A percentile compares a stretch with the other conserved stretches of the same genome.
phyloP scores from a whole-genome alignment of 805 yeast genomes.

The Myxozyma geophila region DNA sequence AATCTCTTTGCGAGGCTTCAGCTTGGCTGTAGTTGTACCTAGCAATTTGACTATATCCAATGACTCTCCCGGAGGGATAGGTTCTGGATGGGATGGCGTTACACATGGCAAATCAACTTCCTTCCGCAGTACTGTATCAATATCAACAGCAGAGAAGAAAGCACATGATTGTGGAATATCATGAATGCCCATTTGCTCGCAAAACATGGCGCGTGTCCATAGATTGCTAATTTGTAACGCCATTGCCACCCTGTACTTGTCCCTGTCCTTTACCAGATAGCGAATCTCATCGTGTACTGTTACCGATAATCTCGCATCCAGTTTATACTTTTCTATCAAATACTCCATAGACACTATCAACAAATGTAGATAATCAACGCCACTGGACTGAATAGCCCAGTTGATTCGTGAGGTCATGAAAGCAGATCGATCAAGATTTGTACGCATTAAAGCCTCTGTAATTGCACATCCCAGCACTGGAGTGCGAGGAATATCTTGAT shows the following conservation, averaged over 20 bases:
- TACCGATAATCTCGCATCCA: conserved; percentile 77
- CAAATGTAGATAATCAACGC: conserved; percentile 92
- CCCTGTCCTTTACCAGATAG: conserved; percentile 72
- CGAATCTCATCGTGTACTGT: conserved; percentile 97
- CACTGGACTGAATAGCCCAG: conserved; percentile 98
- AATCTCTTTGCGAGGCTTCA: conserved; percentile 7
- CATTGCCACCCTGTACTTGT: conserved; percentile 75
- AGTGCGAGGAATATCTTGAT: conserved; percentile 76
- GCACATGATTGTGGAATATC: conserved; percentile 96
- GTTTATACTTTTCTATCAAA: conserved; percentile 61
- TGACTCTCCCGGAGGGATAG: conserved; percentile 81
- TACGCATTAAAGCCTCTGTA: conserved; percentile 75
- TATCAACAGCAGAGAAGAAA: conserved; percentile 90
- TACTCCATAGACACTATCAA: conserved; percentile 87
- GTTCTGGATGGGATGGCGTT: conserved; percentile 79
- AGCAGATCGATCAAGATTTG: conserved; percentile 64
- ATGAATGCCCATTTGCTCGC: conserved; percentile 85
- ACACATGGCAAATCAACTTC: conserved; percentile 91
- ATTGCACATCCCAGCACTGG: conserved; percentile 94
- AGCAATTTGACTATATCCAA: conserved; percentile 55
- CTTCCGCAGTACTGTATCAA: conserved; percentile 84
- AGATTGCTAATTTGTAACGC: conserved; percentile 85
- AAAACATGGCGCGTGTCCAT: conserved; percentile 96
- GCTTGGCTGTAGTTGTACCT: conserved; percentile 1
- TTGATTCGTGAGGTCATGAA: conserved; percentile 90